Base-by-base conservation (phyloP, 2,329 filamentous ascomycete genomes). In the Cercospora janseana region DNA sequence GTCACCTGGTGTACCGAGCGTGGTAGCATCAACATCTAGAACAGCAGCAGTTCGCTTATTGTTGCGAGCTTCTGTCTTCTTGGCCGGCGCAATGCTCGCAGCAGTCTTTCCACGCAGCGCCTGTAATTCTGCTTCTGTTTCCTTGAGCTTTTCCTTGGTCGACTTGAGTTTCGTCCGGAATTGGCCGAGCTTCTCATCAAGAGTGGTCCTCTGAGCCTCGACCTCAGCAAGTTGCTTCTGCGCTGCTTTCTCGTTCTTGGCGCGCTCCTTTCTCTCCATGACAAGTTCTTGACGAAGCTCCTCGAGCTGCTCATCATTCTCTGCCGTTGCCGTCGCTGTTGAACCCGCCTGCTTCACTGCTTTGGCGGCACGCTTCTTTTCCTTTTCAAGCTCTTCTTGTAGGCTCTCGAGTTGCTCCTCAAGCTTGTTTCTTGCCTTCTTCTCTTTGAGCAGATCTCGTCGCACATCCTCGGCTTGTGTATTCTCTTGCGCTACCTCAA, bases 91-190 rank as follows among this genome's bases (percentile, higher is more conserved):
- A 52, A 67, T 71, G 16, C 5, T 40, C 13, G 65, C 65, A 40
- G 66, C 57, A 7, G 61, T 61, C 27, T 60, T 60, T 35, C 59
- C 66, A 47, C 76, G 72, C 7, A 67, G 66, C 18, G 70, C 67
- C 37, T 75, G 70, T 45, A 77, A 68, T 54, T 75, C 75, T 31
- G 67, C 69, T 56, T 83, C 78, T 28, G 75, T 75, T 63, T 85
- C 79, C 65, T 88, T 89, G 20, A 93, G 77, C 63, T 88, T 83
- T 24, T 86, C 81, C 54, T 89, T 88, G 0, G 81, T 79, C 7
- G 80, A 75, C 45, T 81, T 81, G 15, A 92, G 71, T 67, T 90
- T 91, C 48, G 78, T 77, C 62, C 83, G 82, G 63, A 88, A 78
- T 15, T 81, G 80, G 45, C 82, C 82, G 12, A 93, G 70, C 56